phyloP scores from a whole-genome alignment of 2,329 filamentous ascomycete genomes.

The Cladosporium sp. region DNA sequence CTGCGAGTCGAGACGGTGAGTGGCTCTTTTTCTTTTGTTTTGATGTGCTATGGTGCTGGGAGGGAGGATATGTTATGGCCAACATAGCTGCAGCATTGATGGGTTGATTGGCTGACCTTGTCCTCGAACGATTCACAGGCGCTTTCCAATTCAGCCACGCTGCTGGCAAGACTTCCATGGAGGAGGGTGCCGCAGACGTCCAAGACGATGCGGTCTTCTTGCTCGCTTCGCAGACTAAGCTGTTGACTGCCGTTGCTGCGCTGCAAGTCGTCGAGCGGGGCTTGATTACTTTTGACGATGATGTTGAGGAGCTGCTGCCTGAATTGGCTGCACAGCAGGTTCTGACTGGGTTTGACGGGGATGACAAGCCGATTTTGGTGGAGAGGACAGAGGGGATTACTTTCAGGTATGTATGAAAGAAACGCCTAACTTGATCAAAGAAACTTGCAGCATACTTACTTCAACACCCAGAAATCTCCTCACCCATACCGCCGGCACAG shows the following conservation, averaged over 20 bases:
- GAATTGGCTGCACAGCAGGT: constrained; percentile 53
- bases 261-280: constrained; percentile 60
- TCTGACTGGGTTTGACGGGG: constrained; percentile 50
- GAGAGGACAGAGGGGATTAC: constrained; percentile 31
- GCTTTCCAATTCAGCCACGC: constrained; percentile 36
- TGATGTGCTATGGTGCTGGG: too few species aligned
- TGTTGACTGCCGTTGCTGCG: constrained; percentile 55
- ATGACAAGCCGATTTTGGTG: constrained; percentile 39
- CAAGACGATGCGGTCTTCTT: constrained; percentile 36
- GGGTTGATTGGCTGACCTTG: not conserved
- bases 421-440: too few species aligned
- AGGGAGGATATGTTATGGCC: too few species aligned
- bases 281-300: constrained; percentile 49
- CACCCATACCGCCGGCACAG: constrained; percentile 53
- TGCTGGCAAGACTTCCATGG: constrained; percentile 29
- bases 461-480: constrained; percentile 44
- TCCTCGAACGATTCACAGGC: constrained; percentile 25
- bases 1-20: constrained; percentile 34
- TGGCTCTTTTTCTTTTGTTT: too few species aligned
- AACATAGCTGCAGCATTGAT: not conserved
- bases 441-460: not conserved
- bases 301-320: constrained; percentile 50
- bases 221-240: constrained; percentile 44
- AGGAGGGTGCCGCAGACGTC: constrained; percentile 27
- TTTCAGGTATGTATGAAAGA: not conserved